Evolutionary conservation across 768 basidiomycete genomes (phyloP).

Genomic region (Boletus rex-veris): DNA sequence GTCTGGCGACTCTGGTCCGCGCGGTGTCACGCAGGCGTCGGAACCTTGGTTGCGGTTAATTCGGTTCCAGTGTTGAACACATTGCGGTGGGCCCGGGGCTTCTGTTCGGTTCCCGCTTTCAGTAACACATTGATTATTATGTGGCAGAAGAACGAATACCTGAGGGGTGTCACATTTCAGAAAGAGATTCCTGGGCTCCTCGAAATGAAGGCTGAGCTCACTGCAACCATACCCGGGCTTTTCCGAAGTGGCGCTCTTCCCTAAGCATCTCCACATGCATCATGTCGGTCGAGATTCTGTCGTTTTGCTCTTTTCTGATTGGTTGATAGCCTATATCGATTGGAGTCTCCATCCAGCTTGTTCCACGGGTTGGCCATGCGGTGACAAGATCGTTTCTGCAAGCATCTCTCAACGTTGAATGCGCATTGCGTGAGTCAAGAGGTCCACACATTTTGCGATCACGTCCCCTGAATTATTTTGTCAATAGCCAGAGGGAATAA

Average conservation of each 20-base stretch:
- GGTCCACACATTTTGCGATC: background rate
- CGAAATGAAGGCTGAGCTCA: too few species aligned
- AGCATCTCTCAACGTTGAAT: too few species aligned
- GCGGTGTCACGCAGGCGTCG: background rate
- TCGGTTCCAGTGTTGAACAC: too few species aligned
- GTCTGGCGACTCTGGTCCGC: background rate
- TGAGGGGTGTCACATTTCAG: too few species aligned
- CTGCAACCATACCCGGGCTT: background rate
- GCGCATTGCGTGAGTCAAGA: background rate
- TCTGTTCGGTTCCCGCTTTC: too few species aligned
- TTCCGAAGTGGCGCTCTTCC: background rate
- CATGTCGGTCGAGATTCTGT: too few species aligned
- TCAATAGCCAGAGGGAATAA: background rate
- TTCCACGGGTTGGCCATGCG: slow-evolving; percentile 7
- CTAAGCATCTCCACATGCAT: too few species aligned
- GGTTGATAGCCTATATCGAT: background rate
- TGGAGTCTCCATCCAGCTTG: background rate
- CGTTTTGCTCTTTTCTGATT: background rate
- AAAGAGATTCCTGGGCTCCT: too few species aligned
- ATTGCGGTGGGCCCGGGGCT: too few species aligned
- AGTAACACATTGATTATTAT: too few species aligned
- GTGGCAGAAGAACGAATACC: too few species aligned
- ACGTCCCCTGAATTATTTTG: background rate
- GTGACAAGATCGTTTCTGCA: background rate
- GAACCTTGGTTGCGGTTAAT: too few species aligned